Conservation (phyloP, 192 early-diverging fungal species). For the Coemansia aciculifera region DNA sequence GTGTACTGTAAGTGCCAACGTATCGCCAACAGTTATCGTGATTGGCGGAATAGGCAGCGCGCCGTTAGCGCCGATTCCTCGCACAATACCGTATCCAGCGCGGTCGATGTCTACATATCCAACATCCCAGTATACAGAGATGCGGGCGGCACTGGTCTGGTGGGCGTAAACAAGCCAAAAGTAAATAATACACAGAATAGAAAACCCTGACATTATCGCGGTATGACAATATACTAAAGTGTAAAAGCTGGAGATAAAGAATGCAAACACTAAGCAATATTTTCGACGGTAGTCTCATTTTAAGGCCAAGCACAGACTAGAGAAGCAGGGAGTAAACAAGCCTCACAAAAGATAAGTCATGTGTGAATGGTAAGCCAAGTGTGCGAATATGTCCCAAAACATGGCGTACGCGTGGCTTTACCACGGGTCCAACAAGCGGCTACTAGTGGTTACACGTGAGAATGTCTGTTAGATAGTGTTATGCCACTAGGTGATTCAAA, state of each 20-base stretch:
- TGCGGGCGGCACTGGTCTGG: background rate
- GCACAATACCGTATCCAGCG: conserved; percentile 60
- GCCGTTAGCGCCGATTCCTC: conserved; percentile 65
- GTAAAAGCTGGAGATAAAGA: background rate
- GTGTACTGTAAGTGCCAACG: conserved; percentile 29
- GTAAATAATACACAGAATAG: background rate
- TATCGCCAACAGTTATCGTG: conserved; percentile 17
- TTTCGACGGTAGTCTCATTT: background rate
- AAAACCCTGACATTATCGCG: background rate
- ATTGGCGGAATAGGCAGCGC: conserved; percentile 57
- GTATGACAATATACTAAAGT: background rate
- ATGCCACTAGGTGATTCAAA: background rate
- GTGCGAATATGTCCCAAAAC: background rate
- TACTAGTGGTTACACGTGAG: background rate
- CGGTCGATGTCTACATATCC: conserved; percentile 63
- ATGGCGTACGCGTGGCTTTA: background rate
- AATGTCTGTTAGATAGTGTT: background rate
- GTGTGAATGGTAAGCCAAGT: background rate
- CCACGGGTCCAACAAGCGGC: background rate
- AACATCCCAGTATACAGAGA: conserved; percentile 62
- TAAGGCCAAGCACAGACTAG: background rate
- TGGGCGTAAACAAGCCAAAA: background rate
- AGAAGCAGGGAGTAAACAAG: background rate
- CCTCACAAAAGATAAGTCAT: background rate
- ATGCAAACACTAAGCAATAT: background rate